Percentiles rank a stretch among this genome's conserved stretches.
phyloP scores from a whole-genome alignment of 495 filamentous ascomycete species.

The Daldinia caldariorum region DNA sequence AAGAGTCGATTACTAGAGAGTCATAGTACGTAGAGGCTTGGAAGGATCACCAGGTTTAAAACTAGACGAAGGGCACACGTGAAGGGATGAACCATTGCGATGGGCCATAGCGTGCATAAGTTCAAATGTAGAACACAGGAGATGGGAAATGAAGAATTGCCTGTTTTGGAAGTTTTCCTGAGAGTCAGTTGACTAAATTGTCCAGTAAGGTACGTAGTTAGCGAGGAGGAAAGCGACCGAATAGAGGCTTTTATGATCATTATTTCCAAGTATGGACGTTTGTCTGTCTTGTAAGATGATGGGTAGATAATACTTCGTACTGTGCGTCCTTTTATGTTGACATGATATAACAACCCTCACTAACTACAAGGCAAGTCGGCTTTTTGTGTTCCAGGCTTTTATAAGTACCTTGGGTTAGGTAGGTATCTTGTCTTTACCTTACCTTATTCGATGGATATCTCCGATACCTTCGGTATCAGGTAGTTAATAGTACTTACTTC shows the following conservation, averaged over 20 bases:
- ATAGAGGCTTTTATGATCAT: conserved; percentile 8
- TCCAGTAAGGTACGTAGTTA: neutral
- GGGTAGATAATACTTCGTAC: conserved; percentile 11
- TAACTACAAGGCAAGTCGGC: no score
- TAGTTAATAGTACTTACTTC: no score
- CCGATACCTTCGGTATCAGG: no score
- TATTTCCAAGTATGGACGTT: neutral
- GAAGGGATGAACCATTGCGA: conserved; percentile 33
- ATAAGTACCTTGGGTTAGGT: neutral
- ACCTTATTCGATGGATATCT: no score
- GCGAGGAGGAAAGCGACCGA: conserved; percentile 13
- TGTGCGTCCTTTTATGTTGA: conserved; percentile 8
- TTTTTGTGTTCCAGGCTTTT: neutral
- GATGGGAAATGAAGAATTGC: conserved; percentile 24
- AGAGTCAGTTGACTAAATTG: conserved; percentile 2
- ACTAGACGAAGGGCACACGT: conserved; percentile 21
- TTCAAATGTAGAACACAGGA: conserved; percentile 27
- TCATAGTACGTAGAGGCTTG: neutral
- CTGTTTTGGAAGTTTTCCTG: conserved; percentile 1
- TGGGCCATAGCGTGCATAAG: conserved; percentile 46
- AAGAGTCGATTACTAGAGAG: neutral
- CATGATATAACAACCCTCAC: neutral
- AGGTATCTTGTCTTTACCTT: no score
- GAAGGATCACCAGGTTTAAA: conserved; percentile 14
- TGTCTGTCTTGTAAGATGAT: neutral